Conservation (phyloP, 2,329 filamentous ascomycete genomes). For the Penicillium sp. region DNA sequence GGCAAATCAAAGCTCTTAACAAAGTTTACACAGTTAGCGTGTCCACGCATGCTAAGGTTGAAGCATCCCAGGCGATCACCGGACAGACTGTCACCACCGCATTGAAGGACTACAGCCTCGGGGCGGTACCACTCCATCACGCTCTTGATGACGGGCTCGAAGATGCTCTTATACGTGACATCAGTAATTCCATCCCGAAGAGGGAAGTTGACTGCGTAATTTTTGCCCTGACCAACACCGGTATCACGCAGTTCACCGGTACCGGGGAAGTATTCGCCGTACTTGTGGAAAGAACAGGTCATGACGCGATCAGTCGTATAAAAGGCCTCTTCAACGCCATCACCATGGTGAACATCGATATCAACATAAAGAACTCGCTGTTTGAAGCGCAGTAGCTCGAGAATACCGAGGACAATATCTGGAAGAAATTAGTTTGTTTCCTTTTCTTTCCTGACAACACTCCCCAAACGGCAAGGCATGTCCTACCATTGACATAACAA, state of each 20-base stretch:
- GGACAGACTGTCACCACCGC: constrained; percentile 66
- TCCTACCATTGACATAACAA: constrained; percentile 85
- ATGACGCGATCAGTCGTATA: constrained; percentile 71
- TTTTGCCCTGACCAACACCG: constrained; percentile 64
- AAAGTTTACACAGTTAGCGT: constrained; percentile 68
- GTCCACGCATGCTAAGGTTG: constrained; percentile 68
- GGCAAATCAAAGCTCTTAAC: constrained; percentile 67
- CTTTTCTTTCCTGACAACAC: no score
- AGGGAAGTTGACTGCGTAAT: constrained; percentile 69
- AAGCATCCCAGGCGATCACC: constrained; percentile 68
- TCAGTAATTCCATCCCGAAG: constrained; percentile 69
- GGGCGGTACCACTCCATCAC: constrained; percentile 70
- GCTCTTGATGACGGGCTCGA: constrained; percentile 65
- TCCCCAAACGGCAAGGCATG: background rate
- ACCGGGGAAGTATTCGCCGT: constrained; percentile 70
- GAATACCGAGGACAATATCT: constrained; percentile 67
- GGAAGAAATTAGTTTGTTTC: constrained; percentile 17
- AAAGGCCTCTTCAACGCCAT: constrained; percentile 70
- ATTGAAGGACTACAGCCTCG: constrained; percentile 67
- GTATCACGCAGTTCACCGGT: constrained; percentile 69
- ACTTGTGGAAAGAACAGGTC: constrained; percentile 71
- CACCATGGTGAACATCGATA: constrained; percentile 67
- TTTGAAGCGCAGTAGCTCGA: constrained; percentile 63
- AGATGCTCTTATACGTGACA: constrained; percentile 65
- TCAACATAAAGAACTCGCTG: constrained; percentile 66